Conservation (phyloP, 2,329 filamentous ascomycete species). For the Aphanoascus verrucosus region DNA sequence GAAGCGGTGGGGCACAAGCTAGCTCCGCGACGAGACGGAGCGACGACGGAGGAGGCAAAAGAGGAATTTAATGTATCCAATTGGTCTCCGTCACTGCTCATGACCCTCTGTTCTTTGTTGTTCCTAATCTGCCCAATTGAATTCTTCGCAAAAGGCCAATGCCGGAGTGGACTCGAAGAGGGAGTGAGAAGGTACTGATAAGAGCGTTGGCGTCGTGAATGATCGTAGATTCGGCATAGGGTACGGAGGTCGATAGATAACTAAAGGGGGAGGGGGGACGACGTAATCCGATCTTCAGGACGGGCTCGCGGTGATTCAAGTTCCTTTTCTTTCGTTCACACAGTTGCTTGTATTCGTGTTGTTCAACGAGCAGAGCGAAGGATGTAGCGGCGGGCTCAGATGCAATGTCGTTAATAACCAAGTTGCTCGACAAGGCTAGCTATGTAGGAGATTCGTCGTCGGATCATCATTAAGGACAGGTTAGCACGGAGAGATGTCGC, state of each 20-base stretch:
- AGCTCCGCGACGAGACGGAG: slow-evolving; percentile 22
- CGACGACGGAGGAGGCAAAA: slow-evolving; percentile 1
- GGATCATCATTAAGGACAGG: slow-evolving; percentile 6
- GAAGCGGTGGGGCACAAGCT: slow-evolving; percentile 23
- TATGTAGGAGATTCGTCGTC: background rate
- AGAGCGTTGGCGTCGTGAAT: background rate
- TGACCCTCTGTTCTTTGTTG: slow-evolving; percentile 20
- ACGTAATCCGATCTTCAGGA: background rate
- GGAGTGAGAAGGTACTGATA: background rate
- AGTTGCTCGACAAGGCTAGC: background rate
- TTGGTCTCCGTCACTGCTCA: slow-evolving; percentile 33
- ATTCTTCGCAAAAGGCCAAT: background rate
- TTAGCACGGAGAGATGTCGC: background rate
- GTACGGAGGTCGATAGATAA: background rate
- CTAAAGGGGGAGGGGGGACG: background rate
- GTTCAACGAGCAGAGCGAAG: too few relatives aligned
- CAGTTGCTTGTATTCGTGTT: too few relatives aligned
- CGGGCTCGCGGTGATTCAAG: too few relatives aligned
- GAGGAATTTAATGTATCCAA: slow-evolving; percentile 29
- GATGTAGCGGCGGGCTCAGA: background rate
- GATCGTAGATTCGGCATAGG: slow-evolving; percentile 10
- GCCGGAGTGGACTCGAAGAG: background rate
- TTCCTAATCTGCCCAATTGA: background rate
- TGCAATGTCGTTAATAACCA: background rate
- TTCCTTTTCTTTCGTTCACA: too few relatives aligned